Base-by-base conservation (phyloP, 1,284 basidiomycete genomes). In the Ganoderma lucidum region DNA sequence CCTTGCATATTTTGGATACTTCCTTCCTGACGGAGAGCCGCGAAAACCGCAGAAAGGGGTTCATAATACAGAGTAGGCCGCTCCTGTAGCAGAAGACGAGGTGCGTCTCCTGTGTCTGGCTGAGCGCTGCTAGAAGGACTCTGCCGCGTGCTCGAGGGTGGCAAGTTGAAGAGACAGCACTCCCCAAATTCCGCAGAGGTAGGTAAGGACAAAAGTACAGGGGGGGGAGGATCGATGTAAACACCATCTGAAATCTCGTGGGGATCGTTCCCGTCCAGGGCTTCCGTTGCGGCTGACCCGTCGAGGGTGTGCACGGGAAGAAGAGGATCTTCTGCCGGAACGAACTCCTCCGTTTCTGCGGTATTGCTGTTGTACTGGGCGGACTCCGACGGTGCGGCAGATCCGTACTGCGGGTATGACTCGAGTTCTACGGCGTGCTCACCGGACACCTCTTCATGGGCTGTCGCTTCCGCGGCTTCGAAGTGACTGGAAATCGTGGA, bases 141-240 rank as follows among this genome's bases (percentile, higher is more conserved):
- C 30, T 75, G 75, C 5, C 77, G 73, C 12, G 75, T 75, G 62
- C 74, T 44, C 23, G 71, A 66, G 64, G 69, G 66, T 41, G 84
- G 84, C 55, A 84, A 82, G 76, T 89, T 93, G 81, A 93, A 93
- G 45, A 93, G 81, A 69, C 82, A 85, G 73, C 84, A 83, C 51
- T 84, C 81, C 45, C 81, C 75, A 39, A 81, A 80, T 58, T 84
- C 83, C 51, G 81, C 77, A 64, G 82, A 79, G 66, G 80, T 75
- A 37, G 78, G 72, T 28, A 92, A 75, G 23, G 87, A 85, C 41
- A 93, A 76, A 58, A 92, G 80, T 59, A 93, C 89, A 30, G 89
- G 82, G 19, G 92, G 91, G 60, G 92, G 92, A n/a, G 90, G 90
- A 69, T 93, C 91, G 66, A 92, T 91, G 75, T 88, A 90, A 60